A percentile compares a stretch with the other conserved stretches of the same genome.
phyloP scores from a whole-genome alignment of 2,329 filamentous ascomycete species.

The Sarocladium oryzae region DNA sequence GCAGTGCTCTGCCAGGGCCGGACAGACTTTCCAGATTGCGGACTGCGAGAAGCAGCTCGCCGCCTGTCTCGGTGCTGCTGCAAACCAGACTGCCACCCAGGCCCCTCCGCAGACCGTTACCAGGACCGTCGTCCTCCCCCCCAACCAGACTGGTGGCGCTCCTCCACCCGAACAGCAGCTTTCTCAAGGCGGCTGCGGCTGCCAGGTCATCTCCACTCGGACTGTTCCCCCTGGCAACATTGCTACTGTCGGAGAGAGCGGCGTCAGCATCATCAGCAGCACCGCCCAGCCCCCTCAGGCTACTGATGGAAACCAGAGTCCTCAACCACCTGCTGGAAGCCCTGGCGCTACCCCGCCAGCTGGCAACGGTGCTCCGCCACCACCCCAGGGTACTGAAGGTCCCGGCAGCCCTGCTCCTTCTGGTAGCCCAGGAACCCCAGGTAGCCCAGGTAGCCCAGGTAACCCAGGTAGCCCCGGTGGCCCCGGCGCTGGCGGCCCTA shows the following conservation, averaged over 20 bases:
- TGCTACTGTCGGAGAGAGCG: constrained; percentile 2
- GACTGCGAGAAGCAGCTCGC: constrained; percentile 8
- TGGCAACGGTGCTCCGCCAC: background rate
- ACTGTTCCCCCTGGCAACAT: background rate
- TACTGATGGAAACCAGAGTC: background rate
- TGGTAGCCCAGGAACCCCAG: no score
- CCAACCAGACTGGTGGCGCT: background rate
- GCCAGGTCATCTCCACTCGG: background rate
- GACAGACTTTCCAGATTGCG: background rate
- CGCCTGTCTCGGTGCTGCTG: constrained; percentile 1
- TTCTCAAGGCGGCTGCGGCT: background rate
- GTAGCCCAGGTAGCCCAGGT: no score
- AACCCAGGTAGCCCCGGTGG: background rate
- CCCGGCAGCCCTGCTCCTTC: background rate
- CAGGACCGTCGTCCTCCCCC: constrained; percentile 3
- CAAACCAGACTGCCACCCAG: background rate
- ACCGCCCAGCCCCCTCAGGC: background rate
- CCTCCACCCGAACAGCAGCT: background rate
- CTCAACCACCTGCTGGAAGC: background rate
- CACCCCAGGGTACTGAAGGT: background rate
- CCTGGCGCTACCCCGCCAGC: background rate
- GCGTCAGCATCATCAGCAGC: constrained; percentile 5
- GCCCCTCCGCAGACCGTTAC: constrained; percentile 2
- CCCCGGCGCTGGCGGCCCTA: background rate
- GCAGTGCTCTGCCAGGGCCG: constrained; percentile 7